Base-by-base conservation (phyloP, 2,329 filamentous ascomycete genomes). In the Didymosphaeria variabile region DNA sequence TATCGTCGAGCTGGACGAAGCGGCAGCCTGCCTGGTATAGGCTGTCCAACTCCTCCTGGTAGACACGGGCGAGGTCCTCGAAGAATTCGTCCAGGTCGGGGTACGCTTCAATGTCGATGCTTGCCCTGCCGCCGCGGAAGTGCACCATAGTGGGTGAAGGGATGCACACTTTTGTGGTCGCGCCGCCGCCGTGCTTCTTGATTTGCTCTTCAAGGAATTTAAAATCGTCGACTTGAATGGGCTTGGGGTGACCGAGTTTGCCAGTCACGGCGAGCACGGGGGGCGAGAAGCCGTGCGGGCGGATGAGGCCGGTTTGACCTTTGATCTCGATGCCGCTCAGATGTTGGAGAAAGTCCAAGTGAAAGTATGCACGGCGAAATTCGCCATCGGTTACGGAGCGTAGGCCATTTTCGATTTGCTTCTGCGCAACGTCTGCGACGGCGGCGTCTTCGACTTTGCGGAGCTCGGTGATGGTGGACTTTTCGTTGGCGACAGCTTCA, bases 91-190 rank as follows among this genome's bases (percentile, higher is more conserved):
- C 85, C 10, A 87, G 79, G 19, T 81, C 80, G 6, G 85, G 85
- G 72, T 87, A 87, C 9, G 84, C 83, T 46, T 77, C 75, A 67
- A 80, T 79, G 69, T 83, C 80, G 72, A 87, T 87, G 67, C 79
- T 80, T 23, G 85, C 83, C 34, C 85, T 79, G 12, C 81, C 83
- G 62, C 84, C 84, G 59, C 85, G 83, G 81, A 87, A 87, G 72
- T 87, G 85, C 54, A 87, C 81, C 85, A 87, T 87, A n/a, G 85
- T 87, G 13, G 85, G 85, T 44, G 78, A 82, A 3, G 85, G 85
- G 61, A 87, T 87, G 79, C 83, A 85, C 34, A 87, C 85, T 72
- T 87, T 87, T 44, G 82, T 80, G 2, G 78, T 83, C 7, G 76
- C 77, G 49, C 71, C 74, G 55, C 75, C 75, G 55, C 72, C 77